phyloP scores from a whole-genome alignment of 495 filamentous ascomycete species.

The Annulohypoxylon nitens region DNA sequence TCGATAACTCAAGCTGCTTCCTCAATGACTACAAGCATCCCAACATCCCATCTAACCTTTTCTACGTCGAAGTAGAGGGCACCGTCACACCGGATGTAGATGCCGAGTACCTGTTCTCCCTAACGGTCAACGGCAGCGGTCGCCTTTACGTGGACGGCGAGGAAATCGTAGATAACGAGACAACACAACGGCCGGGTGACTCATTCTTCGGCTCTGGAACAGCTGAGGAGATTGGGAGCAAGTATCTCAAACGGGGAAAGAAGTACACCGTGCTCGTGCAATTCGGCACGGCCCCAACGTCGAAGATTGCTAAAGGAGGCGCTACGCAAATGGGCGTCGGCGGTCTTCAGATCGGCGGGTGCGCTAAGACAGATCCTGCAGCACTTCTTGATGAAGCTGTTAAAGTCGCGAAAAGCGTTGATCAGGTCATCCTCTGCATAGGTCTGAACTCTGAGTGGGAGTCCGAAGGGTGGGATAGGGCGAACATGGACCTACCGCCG shows the following conservation, averaged over 20 bases:
- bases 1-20: neutral
- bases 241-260: conserved; percentile 2
- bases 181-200: neutral
- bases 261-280: conserved; percentile 5
- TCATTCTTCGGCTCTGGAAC: conserved; percentile 3
- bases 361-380: neutral
- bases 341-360: conserved; percentile 1
- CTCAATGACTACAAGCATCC: conserved; percentile 5
- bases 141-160: conserved; percentile 4
- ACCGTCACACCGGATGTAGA: neutral
- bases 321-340: neutral
- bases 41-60: conserved; percentile 5
- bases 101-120: neutral
- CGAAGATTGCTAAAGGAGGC: neutral
- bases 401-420: neutral
- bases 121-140: conserved; percentile 2
- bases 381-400: neutral
- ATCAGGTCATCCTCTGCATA: conserved; percentile 1
- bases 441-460: conserved; percentile 51
- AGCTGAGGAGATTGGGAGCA: neutral
- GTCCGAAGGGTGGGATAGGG: conserved; percentile 73
- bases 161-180: conserved; percentile 7
- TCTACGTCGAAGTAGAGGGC: conserved; percentile 16
- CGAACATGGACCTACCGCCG: conserved; percentile 70
- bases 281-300: neutral